Conservation (phyloP, 352 stramenopile genomes). For the Globisporangium lucens region DNA sequence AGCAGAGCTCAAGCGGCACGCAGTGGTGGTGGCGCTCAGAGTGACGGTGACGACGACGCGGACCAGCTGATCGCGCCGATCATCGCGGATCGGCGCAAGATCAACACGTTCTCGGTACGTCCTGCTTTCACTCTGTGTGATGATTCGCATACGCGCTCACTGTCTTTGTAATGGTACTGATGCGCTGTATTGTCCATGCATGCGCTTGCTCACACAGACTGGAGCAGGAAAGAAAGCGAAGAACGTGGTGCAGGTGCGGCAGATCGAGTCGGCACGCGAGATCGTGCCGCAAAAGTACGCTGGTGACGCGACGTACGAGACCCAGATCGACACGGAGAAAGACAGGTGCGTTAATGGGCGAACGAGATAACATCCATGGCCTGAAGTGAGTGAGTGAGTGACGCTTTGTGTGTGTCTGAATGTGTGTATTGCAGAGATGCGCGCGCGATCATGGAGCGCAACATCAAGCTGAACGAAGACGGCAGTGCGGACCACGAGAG, state of each 20-base stretch:
- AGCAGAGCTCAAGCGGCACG: not conserved
- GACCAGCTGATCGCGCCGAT: constrained; percentile 27
- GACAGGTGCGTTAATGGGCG: constrained; percentile 31
- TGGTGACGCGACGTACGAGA: constrained; percentile 80
- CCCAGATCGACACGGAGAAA: constrained; percentile 78
- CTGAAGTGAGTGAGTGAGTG: not conserved
- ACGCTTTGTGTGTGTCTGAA: not conserved
- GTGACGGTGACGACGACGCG: constrained; percentile 14
- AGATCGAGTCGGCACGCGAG: constrained; percentile 70
- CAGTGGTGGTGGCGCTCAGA: not conserved
- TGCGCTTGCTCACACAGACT: constrained; percentile 29
- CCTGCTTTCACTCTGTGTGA: not conserved
- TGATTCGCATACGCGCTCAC: not conserved
- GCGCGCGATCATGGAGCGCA: constrained; percentile 73
- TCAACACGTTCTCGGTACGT: constrained; percentile 64
- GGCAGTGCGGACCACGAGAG: constrained; percentile 64
- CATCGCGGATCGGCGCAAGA: constrained; percentile 29
- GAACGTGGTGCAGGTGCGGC: constrained; percentile 54
- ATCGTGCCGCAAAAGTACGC: constrained; percentile 78
- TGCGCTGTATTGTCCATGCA: not conserved
- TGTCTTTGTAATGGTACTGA: not conserved
- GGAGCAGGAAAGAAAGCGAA: constrained; percentile 48
- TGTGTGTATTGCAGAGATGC: constrained; percentile 45
- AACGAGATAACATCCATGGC: too few relatives aligned
- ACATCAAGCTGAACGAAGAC: constrained; percentile 67